Conservation (phyloP, 306 rosid species). For the Hippophae tibetana region DNA sequence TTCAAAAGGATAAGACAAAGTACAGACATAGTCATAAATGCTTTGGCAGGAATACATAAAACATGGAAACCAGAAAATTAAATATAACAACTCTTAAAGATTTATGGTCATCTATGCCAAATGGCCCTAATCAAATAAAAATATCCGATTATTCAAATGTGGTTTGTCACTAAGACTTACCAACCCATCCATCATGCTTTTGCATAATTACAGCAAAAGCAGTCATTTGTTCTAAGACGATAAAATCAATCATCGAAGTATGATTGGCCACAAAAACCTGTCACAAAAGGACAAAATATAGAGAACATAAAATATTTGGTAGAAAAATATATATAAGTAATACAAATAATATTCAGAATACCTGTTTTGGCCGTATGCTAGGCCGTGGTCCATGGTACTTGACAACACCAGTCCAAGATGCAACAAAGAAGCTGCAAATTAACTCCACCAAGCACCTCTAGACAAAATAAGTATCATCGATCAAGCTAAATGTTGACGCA, state of each 20-base stretch:
- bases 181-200: slow-evolving; percentile 99
- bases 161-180: slow-evolving; percentile 36
- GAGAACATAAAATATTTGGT: too few species aligned
- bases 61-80: not conserved
- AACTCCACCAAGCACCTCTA: slow-evolving; percentile 91
- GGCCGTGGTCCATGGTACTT: slow-evolving; percentile 98
- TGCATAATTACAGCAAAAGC: slow-evolving; percentile 99
- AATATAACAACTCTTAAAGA: too few species aligned
- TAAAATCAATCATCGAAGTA: slow-evolving; percentile 97
- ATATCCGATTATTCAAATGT: too few species aligned
- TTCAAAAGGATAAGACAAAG: not conserved
- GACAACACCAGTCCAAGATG: slow-evolving; percentile 99
- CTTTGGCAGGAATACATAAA: not conserved
- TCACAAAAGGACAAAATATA: not conserved
- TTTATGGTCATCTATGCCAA: too few species aligned
- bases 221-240: slow-evolving; percentile 93
- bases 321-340: too few species aligned
- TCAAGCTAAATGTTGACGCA: not conserved
- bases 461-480: slow-evolving; percentile 13
- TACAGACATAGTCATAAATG: not conserved
- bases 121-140: too few species aligned
- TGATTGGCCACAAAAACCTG: slow-evolving; percentile 97
- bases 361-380: slow-evolving; percentile 86
- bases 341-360: not conserved
- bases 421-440: slow-evolving; percentile 94